A percentile compares a stretch with the other conserved stretches of the same genome.
Evolutionary conservation across 345 rosid species (phyloP).

Genomic region (Salix suchowensis): DNA sequence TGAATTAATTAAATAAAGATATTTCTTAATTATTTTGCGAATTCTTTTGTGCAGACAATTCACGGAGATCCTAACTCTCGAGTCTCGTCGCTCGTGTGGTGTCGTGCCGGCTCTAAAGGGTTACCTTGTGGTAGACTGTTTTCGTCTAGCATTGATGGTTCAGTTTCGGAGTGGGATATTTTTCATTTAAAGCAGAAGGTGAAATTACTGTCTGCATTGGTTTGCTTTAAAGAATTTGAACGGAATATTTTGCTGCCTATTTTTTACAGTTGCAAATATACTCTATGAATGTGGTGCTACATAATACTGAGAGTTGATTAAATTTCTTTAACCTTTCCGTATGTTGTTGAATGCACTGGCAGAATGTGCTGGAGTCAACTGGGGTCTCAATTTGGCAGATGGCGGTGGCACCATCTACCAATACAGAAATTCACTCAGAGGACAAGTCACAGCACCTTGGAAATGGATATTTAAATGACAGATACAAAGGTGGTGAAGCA

Average conservation of each 20-base stretch:
- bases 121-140: constrained; percentile 68
- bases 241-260: not conserved
- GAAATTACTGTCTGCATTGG: not conserved
- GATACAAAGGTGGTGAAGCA: constrained; percentile 31
- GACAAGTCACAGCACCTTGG: constrained; percentile 29
- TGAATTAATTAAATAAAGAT: not conserved
- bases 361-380: constrained; percentile 71
- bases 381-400: constrained; percentile 91
- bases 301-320: not conserved
- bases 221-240: not conserved
- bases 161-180: constrained; percentile 83
- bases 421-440: constrained; percentile 20
- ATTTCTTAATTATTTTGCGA: not conserved
- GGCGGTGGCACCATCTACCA: constrained; percentile 53
- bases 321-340: not conserved
- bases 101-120: constrained; percentile 44
- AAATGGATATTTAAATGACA: constrained; percentile 48
- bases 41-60: constrained; percentile 45
- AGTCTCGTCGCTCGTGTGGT: constrained; percentile 87
- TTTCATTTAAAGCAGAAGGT: constrained; percentile 87
- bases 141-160: constrained; percentile 81
- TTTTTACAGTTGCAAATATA: not conserved
- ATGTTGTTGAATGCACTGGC: constrained; percentile 20
- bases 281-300: not conserved
- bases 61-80: constrained; percentile 71